Conservation (phyloP, 805 yeast genomes). For the Wickerhamomyces silvicola region DNA sequence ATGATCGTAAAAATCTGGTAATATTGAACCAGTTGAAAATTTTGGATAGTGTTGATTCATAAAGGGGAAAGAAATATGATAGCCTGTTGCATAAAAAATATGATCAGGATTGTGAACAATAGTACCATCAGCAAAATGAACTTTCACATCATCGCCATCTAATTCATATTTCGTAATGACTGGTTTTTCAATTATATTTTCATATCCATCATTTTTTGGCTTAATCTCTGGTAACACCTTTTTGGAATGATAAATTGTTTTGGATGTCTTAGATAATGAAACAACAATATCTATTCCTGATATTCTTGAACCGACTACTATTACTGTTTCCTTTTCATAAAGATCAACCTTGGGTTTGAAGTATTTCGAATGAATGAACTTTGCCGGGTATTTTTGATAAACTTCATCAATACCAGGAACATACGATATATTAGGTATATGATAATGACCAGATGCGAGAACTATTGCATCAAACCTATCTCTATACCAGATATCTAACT, state of each 20-base stretch:
- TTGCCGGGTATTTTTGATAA: constrained; percentile 1
- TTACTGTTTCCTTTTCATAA: constrained; percentile 26
- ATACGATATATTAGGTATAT: constrained; percentile 45
- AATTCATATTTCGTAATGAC: constrained; percentile 30
- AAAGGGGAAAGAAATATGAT: constrained; percentile 50
- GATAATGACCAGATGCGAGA: constrained; percentile 49
- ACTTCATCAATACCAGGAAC: constrained; percentile 35
- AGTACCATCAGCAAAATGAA: constrained; percentile 39
- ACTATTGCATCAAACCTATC: constrained; percentile 33
- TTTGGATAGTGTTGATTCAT: constrained; percentile 22
- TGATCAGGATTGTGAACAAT: constrained; percentile 36
- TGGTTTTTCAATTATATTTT: constrained; percentile 23
- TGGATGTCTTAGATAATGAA: constrained; percentile 1
- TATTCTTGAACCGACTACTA: constrained; percentile 62
- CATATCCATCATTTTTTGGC: constrained; percentile 4
- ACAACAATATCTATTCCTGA: constrained; percentile 52
- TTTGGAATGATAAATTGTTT: constrained; percentile 3
- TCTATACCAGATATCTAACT: constrained; percentile 30
- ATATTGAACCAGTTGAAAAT: constrained; percentile 16
- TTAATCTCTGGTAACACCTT: constrained; percentile 1
- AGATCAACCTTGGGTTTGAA: constrained; percentile 14
- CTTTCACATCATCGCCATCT: constrained; percentile 16
- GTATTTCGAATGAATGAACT: constrained; percentile 23
- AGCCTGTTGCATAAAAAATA: constrained; percentile 65
- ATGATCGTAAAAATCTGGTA: constrained; percentile 26